Conservation (phyloP, 2,329 filamentous ascomycete species). For the Ophidiomyces ophidiicola region DNA sequence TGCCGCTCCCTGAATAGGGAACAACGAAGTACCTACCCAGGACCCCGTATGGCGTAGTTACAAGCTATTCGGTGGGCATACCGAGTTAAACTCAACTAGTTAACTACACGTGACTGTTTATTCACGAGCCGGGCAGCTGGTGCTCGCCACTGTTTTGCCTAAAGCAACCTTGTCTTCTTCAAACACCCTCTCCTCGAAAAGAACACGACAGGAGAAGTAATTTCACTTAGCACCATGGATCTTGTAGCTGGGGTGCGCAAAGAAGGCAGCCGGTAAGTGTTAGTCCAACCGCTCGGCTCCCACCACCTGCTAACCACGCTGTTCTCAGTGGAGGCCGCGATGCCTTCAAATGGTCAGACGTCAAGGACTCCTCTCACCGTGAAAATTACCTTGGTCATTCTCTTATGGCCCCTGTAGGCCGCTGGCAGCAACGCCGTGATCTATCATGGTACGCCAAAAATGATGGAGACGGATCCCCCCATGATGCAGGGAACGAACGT, state of each 20-base stretch:
- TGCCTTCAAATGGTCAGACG: constrained; percentile 95
- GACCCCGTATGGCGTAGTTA: too few species aligned
- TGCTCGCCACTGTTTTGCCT: too few species aligned
- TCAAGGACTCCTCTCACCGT: constrained; percentile 72
- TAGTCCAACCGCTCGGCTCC: neutral
- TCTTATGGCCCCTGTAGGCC: constrained; percentile 79
- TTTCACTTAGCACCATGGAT: constrained; percentile 54
- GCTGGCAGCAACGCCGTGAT: constrained; percentile 74
- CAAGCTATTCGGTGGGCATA: too few species aligned
- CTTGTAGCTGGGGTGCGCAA: constrained; percentile 86
- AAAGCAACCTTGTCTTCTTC: too few species aligned
- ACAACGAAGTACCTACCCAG: too few species aligned
- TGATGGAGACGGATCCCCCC: constrained; percentile 42
- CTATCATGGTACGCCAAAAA: constrained; percentile 53
- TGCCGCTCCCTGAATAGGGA: too few species aligned
- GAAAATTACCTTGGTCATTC: constrained; percentile 88
- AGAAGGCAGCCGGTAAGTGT: constrained; percentile 56
- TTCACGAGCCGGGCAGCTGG: too few species aligned
- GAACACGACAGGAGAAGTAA: neutral
- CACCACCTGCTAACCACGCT: neutral
- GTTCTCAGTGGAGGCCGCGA: constrained; percentile 59
- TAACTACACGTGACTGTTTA: too few species aligned
- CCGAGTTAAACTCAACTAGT: too few species aligned
- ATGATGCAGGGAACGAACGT: constrained; percentile 43
- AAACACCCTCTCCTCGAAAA: too few species aligned